Evolutionary conservation across 2,329 filamentous ascomycete species (phyloP), one percentile per base, ranked within the genome.

Genomic region (Microsporum audouinii): DNA sequence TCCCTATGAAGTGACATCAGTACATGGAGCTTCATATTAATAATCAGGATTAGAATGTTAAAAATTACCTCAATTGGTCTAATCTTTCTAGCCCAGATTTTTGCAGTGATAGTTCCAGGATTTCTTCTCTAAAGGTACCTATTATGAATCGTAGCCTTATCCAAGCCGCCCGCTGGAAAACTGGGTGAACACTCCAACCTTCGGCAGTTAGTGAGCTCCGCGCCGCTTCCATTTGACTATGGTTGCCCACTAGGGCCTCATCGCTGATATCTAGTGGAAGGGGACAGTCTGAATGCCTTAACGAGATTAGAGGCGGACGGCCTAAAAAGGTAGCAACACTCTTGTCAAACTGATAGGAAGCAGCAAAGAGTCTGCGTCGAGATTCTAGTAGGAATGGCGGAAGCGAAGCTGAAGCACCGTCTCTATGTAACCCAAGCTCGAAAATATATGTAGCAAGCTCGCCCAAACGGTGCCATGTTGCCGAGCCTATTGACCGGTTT

Each of bases 261-360:
- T 57, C 55, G 34, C 31, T 41, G 12, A 57, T 57, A 57, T 57
- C 55, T 8, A 57, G 55, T 14, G 55, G 55, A 41, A 57, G 55
- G 10, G 55, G 39, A 31, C 55, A 57, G 39, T 57, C 55, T 2
- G 55, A 57, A 41, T 57, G 55, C 2, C 55, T 38, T 31, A 29
- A 23, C 17, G 55, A 57, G 31, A 57, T 57, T 38, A 27, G 29
- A 29, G 55, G 55, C 1, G 55, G 55, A 2, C 55, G 55, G 17
- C 55, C 55, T 27, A 57, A 39, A 57, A 57, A 57, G 2, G 55
- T 57, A 27, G 55, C 55, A 38, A 57, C n/a, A n/a, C 31, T 17
- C 33, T 57, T 57, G 31, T 57, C 55, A 17, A 38, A 41, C 6
- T 57, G 55, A 36, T 57, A 57, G 12, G 23, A 57, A 27, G 43